These are phyloP conservation scores for Malus hybrid DNA, from an alignment of 331 rosid genomes.

Conservation along the genomic window DNA sequence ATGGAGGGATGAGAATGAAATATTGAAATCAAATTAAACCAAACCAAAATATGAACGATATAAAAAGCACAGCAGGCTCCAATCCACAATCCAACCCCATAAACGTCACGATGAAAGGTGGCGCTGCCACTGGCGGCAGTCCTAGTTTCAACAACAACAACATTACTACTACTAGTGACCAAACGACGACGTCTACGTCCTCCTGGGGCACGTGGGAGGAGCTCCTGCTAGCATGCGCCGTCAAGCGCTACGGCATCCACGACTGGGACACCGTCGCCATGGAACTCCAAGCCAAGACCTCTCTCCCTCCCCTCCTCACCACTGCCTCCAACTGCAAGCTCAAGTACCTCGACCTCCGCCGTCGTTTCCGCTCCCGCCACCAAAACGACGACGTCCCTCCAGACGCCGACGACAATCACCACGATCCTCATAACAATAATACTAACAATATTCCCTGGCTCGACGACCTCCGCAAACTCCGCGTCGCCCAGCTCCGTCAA, in stretches of 20 bases:
- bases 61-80: neutral
- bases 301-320: conserved; percentile 43
- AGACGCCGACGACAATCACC: conserved; percentile 11
- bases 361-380: conserved; percentile 29
- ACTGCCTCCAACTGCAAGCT: conserved; percentile 51
- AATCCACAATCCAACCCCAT: neutral
- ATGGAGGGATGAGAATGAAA: conserved; percentile 7
- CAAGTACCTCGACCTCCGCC: conserved; percentile 53
- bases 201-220: conserved; percentile 80
- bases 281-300: conserved; percentile 55
- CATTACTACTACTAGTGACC: neutral
- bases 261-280: conserved; percentile 69
- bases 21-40: neutral
- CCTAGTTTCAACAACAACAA: neutral
- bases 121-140: neutral
- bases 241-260: conserved; percentile 64
- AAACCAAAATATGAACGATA: neutral
- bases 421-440: neutral
- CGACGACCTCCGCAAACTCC: conserved; percentile 51
- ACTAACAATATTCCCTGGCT: conserved; percentile 46
- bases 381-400: conserved; percentile 16
- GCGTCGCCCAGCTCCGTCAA: conserved; percentile 61
- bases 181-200: neutral
- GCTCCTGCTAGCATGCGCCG: conserved; percentile 61
- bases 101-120: neutral